Percentiles rank a stretch among this genome's conserved stretches.
Evolutionary conservation across 495 filamentous ascomycete genomes (phyloP).

Genomic region (Copromyces sp.): DNA sequence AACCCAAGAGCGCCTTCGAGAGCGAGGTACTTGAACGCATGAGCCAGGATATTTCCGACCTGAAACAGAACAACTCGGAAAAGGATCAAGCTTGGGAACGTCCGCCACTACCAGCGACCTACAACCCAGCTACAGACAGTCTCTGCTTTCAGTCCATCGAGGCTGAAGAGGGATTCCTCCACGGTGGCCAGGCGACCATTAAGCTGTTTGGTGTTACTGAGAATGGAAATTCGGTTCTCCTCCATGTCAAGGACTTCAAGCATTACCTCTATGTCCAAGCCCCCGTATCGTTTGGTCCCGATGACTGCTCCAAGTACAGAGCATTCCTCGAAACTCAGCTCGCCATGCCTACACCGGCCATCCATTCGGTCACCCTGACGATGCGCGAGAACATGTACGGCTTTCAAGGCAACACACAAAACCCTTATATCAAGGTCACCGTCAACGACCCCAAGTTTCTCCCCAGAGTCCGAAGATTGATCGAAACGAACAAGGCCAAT

Average conservation of each 20-base stretch:
- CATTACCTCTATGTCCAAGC: conserved; percentile 95
- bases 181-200: conserved; percentile 61
- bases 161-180: conserved; percentile 72
- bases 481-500: conserved; percentile 71
- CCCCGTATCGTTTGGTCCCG: conserved; percentile 64
- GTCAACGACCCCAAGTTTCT: conserved; percentile 81
- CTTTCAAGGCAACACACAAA: conserved; percentile 86
- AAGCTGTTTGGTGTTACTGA: conserved; percentile 98
- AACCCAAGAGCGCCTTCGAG: conserved; percentile 88
- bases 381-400: conserved; percentile 83
- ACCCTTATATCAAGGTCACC: conserved; percentile 84
- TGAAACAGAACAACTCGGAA: conserved; percentile 78
- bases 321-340: conserved; percentile 67
- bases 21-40: conserved; percentile 88
- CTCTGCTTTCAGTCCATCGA: conserved; percentile 95
- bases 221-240: conserved; percentile 80
- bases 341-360: conserved; percentile 45
- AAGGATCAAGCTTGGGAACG: conserved; percentile 92
- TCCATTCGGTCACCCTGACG: conserved; percentile 63
- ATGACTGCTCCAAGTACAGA: conserved; percentile 67
- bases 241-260: conserved; percentile 91
- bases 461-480: conserved; percentile 53
- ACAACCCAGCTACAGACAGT: conserved; percentile 58
- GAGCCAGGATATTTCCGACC: conserved; percentile 76
- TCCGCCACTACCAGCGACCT: conserved; percentile 56